Evolutionary conservation across 176 grass and related monocot genomes (phyloP).

Genomic region (Carex pumila): DNA sequence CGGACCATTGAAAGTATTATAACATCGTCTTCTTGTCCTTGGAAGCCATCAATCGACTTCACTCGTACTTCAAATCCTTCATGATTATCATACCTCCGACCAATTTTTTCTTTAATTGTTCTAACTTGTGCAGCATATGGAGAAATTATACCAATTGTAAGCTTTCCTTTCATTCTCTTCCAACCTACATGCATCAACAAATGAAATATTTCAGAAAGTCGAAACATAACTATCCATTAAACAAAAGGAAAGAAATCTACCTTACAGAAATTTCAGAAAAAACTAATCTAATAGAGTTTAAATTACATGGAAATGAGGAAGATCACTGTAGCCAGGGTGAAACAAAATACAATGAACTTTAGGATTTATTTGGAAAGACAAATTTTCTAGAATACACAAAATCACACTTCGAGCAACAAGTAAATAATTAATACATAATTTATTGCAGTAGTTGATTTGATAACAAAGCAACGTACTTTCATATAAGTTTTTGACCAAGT

Average conservation of each 20-base stretch:
- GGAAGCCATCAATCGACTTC: conserved; percentile 77
- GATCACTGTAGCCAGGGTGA: background rate
- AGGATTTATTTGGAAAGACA: background rate
- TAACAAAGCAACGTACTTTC: conserved; percentile 32
- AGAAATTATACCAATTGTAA: conserved; percentile 60
- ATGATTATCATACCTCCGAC: conserved; percentile 28
- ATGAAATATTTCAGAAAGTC: background rate
- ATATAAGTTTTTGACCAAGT: conserved; percentile 49
- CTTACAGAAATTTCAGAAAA: background rate
- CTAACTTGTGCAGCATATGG: conserved; percentile 61
- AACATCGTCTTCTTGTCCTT: conserved; percentile 66
- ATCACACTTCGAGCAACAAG: background rate
- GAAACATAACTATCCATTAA: background rate
- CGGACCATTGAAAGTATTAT: conserved; percentile 80
- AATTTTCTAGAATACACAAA: background rate
- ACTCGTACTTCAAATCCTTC: conserved; percentile 51
- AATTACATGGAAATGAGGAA: background rate
- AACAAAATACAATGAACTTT: background rate
- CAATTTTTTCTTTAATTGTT: conserved; percentile 46
- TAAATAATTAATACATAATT: background rate
- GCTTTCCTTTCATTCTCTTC: background rate
- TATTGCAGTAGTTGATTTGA: background rate
- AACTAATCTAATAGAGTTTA: background rate
- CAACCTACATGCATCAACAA: background rate
- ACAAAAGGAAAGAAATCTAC: too few species aligned